Percentiles rank a stretch among this genome's conserved stretches.
Conservation (phyloP, 441 rosid species). For the Eutrema salsugineum region DNA sequence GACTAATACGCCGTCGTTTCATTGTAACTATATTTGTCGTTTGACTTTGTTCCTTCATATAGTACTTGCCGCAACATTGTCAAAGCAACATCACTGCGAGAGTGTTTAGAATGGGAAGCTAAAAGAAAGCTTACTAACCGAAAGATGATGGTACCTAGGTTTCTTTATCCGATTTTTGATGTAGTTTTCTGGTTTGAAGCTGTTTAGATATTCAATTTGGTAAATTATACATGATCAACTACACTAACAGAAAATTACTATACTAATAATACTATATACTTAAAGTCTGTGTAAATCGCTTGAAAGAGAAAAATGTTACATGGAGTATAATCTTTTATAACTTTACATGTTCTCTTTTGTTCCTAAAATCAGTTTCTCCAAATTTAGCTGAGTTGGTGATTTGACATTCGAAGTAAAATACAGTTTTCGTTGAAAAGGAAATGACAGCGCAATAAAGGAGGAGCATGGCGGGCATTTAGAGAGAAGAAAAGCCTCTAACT, state of each 20-base stretch:
- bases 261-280: no score
- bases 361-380: background rate
- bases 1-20: conserved; percentile 6
- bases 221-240: no score
- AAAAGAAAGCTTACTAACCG: background rate
- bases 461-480: background rate
- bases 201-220: no score
- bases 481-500: background rate
- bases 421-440: background rate
- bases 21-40: conserved; percentile 3
- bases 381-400: background rate
- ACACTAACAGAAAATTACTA: no score
- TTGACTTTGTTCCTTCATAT: background rate
- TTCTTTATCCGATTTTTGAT: background rate
- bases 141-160: background rate
- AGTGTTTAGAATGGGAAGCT: background rate
- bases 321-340: no score
- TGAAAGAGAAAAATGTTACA: no score
- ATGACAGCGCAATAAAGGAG: conserved; percentile 9
- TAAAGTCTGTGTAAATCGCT: no score
- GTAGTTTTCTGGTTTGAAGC: background rate
- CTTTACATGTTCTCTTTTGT: no score
- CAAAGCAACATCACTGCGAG: background rate
- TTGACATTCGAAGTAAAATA: background rate
- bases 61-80: background rate